phyloP scores from a whole-genome alignment of 805 yeast species.

The Pichia deserticola region DNA sequence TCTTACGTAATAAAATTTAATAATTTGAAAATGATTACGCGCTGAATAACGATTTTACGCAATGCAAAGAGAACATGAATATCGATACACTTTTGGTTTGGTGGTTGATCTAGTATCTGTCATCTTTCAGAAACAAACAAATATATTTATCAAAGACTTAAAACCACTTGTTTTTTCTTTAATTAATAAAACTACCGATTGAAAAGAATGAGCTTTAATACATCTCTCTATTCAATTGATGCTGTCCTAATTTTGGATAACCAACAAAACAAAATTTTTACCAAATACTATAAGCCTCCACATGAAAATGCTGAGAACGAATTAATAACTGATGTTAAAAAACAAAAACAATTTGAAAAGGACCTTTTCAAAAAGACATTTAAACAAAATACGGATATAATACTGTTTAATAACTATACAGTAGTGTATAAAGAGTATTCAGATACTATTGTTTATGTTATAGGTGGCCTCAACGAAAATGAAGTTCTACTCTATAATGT shows the following conservation, averaged over 20 bases:
- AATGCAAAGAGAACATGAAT: too few species aligned
- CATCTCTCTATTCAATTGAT: conserved; percentile 71
- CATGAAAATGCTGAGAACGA: conserved; percentile 34
- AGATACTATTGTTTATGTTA: conserved; percentile 64
- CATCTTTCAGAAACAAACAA: too few species aligned
- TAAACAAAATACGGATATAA: conserved; percentile 72
- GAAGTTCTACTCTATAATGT: conserved; percentile 74
- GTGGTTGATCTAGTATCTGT: too few species aligned
- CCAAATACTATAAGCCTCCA: conserved; percentile 77
- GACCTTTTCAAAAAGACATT: conserved; percentile 66
- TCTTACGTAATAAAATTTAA: too few species aligned
- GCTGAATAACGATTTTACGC: too few species aligned
- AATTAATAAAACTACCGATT: background rate
- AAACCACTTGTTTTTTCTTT: too few species aligned
- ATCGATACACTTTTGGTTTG: too few species aligned
- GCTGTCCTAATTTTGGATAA: conserved; percentile 77
- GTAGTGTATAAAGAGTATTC: conserved; percentile 82
- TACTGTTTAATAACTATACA: conserved; percentile 69
- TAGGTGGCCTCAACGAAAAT: conserved; percentile 76
- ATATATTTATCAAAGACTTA: too few species aligned
- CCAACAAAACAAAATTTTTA: conserved; percentile 71
- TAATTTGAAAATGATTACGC: too few species aligned
- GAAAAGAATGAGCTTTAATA: conserved; percentile 7
- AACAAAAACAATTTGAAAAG: conserved; percentile 73
- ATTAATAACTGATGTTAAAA: conserved; percentile 32